These are phyloP conservation scores for Fereydounia khargensis DNA, from an alignment of 1,284 basidiomycete species.

Conservation along the genomic window DNA sequence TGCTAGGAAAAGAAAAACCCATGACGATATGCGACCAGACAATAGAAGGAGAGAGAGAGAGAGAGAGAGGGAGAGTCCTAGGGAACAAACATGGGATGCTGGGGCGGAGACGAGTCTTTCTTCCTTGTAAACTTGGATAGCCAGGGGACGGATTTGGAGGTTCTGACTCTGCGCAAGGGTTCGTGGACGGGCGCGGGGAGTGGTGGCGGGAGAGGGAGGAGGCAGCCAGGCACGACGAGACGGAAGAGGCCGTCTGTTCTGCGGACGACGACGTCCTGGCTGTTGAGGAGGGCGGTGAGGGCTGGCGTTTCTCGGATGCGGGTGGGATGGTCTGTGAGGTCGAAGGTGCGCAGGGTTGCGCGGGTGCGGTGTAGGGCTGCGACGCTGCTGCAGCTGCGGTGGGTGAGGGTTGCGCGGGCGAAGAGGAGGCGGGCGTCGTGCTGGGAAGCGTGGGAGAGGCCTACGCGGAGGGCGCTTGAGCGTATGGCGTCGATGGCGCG, in stretches of 20 bases:
- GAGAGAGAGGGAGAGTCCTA: no score
- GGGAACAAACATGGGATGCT: no score
- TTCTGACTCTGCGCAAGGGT: no score
- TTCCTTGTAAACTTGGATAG: no score
- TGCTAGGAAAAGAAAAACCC: no score
- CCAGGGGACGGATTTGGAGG: no score
- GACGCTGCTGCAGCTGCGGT: slow-evolving; percentile 66
- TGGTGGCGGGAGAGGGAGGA: no score
- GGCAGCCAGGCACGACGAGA: no score
- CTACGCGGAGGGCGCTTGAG: slow-evolving; percentile 62
- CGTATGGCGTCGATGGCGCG: slow-evolving; percentile 65
- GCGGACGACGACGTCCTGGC: slow-evolving; percentile 5
- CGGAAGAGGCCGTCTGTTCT: not conserved
- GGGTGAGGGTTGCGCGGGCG: slow-evolving; percentile 60
- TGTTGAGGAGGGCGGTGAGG: slow-evolving; percentile 37
- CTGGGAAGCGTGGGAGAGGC: slow-evolving; percentile 76
- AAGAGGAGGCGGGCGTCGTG: slow-evolving; percentile 68
- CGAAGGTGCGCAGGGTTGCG: slow-evolving; percentile 63
- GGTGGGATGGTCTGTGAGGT: slow-evolving; percentile 64
- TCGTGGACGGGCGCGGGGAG: no score
- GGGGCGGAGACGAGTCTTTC: no score
- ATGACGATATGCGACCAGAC: no score
- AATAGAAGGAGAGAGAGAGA: no score
- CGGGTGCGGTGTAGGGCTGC: slow-evolving; percentile 71
- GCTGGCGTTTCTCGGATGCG: slow-evolving; percentile 61